A percentile compares a stretch with the other conserved stretches of the same genome.
phyloP scores from a whole-genome alignment of 768 basidiomycete species.

The Serendipita vermifera region DNA sequence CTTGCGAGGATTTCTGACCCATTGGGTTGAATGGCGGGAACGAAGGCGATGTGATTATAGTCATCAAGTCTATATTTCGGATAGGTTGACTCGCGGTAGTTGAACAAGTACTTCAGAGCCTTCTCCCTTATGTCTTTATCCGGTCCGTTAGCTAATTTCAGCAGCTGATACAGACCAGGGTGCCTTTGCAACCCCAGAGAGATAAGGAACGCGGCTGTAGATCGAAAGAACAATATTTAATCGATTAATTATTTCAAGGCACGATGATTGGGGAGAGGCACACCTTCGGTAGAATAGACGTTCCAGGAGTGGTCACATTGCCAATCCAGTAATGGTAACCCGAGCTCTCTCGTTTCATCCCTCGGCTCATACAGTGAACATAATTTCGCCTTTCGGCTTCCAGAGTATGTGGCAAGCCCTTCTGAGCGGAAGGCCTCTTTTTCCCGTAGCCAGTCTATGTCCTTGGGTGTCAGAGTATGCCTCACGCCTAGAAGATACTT shows the following conservation, averaged over 20 bases:
- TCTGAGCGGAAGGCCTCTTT: conserved; percentile 70
- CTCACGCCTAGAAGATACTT: conserved; percentile 80
- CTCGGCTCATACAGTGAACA: conserved; percentile 83
- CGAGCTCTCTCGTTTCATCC: conserved; percentile 54
- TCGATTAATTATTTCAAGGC: neutral
- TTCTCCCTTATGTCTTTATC: conserved; percentile 37
- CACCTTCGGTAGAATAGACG: conserved; percentile 74
- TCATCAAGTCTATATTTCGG: conserved; percentile 40
- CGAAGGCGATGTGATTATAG: conserved; percentile 52
- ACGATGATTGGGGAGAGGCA: conserved; percentile 8
- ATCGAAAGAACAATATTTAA: neutral
- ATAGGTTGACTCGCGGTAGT: conserved; percentile 43
- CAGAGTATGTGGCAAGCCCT: conserved; percentile 18
- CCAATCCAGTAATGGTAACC: conserved; percentile 82
- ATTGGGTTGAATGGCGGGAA: conserved; percentile 53
- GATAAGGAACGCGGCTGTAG: conserved; percentile 64
- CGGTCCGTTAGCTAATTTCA: conserved; percentile 52
- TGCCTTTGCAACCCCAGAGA: conserved; percentile 52
- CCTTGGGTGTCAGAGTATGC: conserved; percentile 41
- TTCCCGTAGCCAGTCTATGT: conserved; percentile 42
- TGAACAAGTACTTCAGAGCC: conserved; percentile 73
- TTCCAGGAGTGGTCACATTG: conserved; percentile 66
- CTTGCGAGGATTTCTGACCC: conserved; percentile 39
- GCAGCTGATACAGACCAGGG: conserved; percentile 52
- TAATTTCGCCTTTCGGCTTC: too few relatives aligned